A percentile compares a stretch with the other conserved stretches of the same genome.
Evolutionary conservation across 108 stramenopile species (phyloP).

Genomic region (Epipyxis sp.): DNA sequence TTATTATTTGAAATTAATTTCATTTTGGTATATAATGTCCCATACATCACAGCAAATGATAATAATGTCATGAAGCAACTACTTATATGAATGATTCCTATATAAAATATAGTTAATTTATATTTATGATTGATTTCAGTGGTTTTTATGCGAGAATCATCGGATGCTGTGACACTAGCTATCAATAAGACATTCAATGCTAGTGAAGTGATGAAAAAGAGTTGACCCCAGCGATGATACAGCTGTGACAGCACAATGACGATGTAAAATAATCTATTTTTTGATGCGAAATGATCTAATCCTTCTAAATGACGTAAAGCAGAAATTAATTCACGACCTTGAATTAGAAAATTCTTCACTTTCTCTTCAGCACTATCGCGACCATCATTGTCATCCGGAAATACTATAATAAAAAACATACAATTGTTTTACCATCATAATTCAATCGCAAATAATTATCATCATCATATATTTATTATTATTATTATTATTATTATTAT

Average conservation of each 20-base stretch:
- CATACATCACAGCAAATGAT: background rate
- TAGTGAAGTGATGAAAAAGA: background rate
- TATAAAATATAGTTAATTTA: background rate
- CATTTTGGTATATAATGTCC: background rate
- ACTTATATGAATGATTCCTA: background rate
- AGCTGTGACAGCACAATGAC: background rate
- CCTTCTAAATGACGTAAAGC: background rate
- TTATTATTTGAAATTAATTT: background rate
- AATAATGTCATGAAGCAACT: background rate
- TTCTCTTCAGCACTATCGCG: background rate
- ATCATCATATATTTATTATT: no score
- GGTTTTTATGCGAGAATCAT: background rate
- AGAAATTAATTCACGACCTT: background rate
- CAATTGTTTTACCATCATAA: no score
- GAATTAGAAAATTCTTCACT: background rate
- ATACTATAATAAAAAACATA: background rate
- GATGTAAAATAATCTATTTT: background rate
- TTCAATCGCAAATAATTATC: no score
- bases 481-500: no score
- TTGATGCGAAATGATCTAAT: background rate
- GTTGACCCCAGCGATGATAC: background rate
- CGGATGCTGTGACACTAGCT: background rate
- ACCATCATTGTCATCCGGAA: background rate
- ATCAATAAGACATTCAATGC: slow-evolving; percentile 1
- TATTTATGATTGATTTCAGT: background rate